Evolutionary conservation across 441 rosid genomes (phyloP), one percentile per base, ranked within the genome.

Genomic region (Isatis lusitanica): DNA sequence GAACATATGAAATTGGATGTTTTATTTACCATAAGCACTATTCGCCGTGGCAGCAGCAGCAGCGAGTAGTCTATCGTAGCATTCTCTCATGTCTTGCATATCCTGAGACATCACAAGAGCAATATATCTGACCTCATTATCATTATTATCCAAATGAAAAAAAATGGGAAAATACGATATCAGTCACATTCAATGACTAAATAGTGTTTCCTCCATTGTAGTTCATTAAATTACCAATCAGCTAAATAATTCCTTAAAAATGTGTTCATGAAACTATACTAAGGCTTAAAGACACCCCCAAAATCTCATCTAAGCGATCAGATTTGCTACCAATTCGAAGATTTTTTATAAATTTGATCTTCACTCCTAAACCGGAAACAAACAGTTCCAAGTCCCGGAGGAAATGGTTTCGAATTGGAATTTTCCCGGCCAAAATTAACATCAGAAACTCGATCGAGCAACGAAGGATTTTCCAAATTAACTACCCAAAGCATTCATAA

Each of bases 31-130:
- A 71, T 83, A 96, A 56, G 98, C 97, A 72, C 97, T 90, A 81
- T 96, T 96, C 21, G 98, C 98, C 0, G 91, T 87, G 10, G 90
- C 97, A 42, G 98, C 97, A 68, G 99, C 99, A 1, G 97, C 97
- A 59, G 97, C 82, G 74, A 96, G 94, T 69, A 96, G 84, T 82
- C 98, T 90, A 80, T 96, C 99, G 15, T 93, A 96, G 80, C 98
- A 90, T 56, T 88, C 81, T 80, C 88, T 86, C 93, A 96, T 91
- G 52, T 84, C 89, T 78, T 85, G 97, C 98, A 96, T 87, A 48
- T 91, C 97, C 99, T 96, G 77, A n/a, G 65, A 66, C 67, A 56
- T n/a, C 46, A 35, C 65, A 78, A 59, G 18, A 4, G 46, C 28
- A 68, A 13, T 31, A 47, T 59, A 26, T 51, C 43, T 78, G 16